A percentile compares a stretch with the other conserved stretches of the same genome.
phyloP scores from a whole-genome alignment of 1,139 yeast species.

The Martiniozyma asiatica region DNA sequence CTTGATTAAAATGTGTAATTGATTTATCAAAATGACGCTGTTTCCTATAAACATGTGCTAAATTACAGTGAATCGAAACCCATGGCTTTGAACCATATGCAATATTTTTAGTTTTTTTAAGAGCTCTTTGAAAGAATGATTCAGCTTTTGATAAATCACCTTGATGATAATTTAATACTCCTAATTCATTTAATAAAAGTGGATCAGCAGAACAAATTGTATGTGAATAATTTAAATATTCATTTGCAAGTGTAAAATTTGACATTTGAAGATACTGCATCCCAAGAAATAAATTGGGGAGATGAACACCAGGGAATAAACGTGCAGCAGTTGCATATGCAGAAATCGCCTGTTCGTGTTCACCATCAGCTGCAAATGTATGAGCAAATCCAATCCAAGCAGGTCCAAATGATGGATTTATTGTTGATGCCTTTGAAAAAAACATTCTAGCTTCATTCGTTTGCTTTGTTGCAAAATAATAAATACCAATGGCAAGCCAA shows the following conservation, averaged over 20 bases:
- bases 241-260: slow-evolving; percentile 73
- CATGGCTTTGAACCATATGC: slow-evolving; percentile 77
- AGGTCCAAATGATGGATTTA: slow-evolving; percentile 84
- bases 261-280: slow-evolving; percentile 92
- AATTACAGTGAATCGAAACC: slow-evolving; percentile 76
- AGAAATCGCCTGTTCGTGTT: slow-evolving; percentile 95
- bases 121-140: slow-evolving; percentile 57
- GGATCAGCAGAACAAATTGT: slow-evolving; percentile 81
- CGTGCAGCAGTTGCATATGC: slow-evolving; percentile 96
- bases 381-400: slow-evolving; percentile 99
- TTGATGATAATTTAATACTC: slow-evolving; percentile 77
- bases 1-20: slow-evolving; percentile 64
- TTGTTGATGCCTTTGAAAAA: slow-evolving; percentile 79
- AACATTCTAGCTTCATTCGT: slow-evolving; percentile 75
- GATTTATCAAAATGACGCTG: slow-evolving; percentile 54
- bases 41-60: slow-evolving; percentile 84
- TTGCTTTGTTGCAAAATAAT: slow-evolving; percentile 67
- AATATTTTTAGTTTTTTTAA: slow-evolving; percentile 53
- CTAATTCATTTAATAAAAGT: slow-evolving; percentile 76
- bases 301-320: slow-evolving; percentile 86
- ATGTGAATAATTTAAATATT: slow-evolving; percentile 66
- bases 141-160: slow-evolving; percentile 61
- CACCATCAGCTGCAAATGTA: slow-evolving; percentile 95
- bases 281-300: slow-evolving; percentile 83
- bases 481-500: slow-evolving; percentile 89